Conservation (phyloP, 108 stramenopile species). For the Aurantiochytrium sp. region DNA sequence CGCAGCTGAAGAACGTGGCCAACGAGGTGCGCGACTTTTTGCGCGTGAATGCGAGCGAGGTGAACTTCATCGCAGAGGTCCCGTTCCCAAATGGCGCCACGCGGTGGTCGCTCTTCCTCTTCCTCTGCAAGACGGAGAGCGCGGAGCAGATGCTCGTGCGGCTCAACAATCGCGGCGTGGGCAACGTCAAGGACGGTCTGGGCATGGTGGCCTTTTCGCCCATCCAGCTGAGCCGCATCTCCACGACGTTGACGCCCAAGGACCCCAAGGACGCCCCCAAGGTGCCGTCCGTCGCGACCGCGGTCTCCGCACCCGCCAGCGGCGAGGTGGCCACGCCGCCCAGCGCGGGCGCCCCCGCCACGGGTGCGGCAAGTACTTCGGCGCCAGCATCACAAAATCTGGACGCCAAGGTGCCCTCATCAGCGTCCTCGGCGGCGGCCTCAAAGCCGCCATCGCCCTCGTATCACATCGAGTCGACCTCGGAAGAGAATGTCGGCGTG, state of each 20-base stretch:
- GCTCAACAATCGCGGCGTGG: background rate
- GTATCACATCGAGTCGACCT: background rate
- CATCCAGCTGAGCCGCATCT: background rate
- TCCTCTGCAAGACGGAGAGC: background rate
- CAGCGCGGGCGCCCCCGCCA: background rate
- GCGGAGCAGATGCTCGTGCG: background rate
- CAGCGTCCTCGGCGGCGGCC: too few relatives aligned
- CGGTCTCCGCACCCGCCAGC: too few relatives aligned
- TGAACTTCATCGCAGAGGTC: background rate
- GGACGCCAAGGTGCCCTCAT: background rate
- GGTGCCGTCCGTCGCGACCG: too few relatives aligned
- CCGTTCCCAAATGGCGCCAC: background rate
- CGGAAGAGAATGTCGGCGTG: background rate
- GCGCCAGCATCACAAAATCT: too few relatives aligned
- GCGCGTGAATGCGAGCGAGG: background rate
- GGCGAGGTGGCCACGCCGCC: background rate
- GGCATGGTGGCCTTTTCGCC: background rate
- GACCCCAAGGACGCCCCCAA: background rate
- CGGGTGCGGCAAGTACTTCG: background rate
- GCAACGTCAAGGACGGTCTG: conserved; percentile 8
- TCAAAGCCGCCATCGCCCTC: background rate
- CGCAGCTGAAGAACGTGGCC: conserved; percentile 9
- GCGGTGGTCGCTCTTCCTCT: background rate
- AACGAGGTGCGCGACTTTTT: background rate
- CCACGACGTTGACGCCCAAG: background rate